Percentiles rank a stretch among this genome's conserved stretches.
phyloP scores from a whole-genome alignment of 139 green algal genomes.

The Asterochloris sp. region DNA sequence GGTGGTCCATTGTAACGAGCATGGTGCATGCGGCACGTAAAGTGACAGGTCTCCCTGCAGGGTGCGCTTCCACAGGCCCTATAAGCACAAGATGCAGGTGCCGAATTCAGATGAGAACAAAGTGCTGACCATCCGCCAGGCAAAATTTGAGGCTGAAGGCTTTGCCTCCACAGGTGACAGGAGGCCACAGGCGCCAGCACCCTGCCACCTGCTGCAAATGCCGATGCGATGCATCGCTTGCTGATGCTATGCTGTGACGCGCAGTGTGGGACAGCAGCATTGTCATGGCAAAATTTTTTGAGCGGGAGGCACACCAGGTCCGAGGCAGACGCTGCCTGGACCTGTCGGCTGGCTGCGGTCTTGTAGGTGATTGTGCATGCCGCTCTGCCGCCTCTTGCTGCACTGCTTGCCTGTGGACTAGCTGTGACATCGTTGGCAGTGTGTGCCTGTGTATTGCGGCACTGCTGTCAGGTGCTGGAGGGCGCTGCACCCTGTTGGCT shows the following conservation, averaged over 20 bases:
- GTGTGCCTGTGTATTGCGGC: background rate
- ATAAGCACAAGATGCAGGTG: slow-evolving; percentile 37
- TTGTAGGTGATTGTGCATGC: slow-evolving; percentile 37
- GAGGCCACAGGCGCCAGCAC: background rate
- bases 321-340: slow-evolving; percentile 49
- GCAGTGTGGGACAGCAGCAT: slow-evolving; percentile 69
- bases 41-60: slow-evolving; percentile 4
- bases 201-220: background rate
- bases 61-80: slow-evolving; percentile 57
- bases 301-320: slow-evolving; percentile 13
- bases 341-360: slow-evolving; percentile 59
- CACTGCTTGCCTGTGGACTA: background rate
- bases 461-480: background rate
- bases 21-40: background rate
- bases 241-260: background rate
- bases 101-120: background rate
- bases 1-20: background rate
- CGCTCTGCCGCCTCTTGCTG: background rate
- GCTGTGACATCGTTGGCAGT: background rate
- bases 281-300: slow-evolving; percentile 57
- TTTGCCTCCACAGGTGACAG: slow-evolving; percentile 60
- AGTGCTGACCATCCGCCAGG: slow-evolving; percentile 52
- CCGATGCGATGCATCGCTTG: background rate
- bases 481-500: background rate
- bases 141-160: slow-evolving; percentile 40